A percentile compares a stretch with the other conserved stretches of the same genome.
Conservation (phyloP, 2,329 filamentous ascomycete genomes). For the Pleoardoris graminearum region DNA sequence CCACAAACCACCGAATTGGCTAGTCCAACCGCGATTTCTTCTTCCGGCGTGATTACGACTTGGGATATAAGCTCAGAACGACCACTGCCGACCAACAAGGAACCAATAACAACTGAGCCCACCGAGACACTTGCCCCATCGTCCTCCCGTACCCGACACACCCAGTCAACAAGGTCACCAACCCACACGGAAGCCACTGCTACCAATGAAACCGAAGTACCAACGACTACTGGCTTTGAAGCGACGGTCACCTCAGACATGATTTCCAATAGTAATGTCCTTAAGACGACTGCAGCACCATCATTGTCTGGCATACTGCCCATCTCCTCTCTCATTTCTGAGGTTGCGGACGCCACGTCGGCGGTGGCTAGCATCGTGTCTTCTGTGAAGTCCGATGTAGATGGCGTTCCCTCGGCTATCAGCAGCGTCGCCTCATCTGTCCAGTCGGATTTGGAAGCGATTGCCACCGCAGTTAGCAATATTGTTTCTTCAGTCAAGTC, state of each 20-base stretch:
- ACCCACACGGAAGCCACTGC: neutral
- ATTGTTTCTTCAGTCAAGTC: neutral
- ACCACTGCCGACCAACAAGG: neutral
- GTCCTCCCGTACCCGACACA: neutral
- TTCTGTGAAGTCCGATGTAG: neutral
- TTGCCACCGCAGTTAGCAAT: slow-evolving; percentile 5
- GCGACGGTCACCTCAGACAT: neutral
- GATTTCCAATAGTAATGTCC: neutral
- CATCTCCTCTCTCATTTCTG: slow-evolving; percentile 3
- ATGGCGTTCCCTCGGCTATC: slow-evolving; percentile 6
- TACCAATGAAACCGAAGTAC: neutral
- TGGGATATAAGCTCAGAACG: neutral
- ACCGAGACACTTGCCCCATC: neutral
- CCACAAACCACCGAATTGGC: neutral
- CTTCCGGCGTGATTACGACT: neutral
- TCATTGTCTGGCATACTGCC: slow-evolving; percentile 1
- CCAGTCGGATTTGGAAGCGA: slow-evolving; percentile 1
- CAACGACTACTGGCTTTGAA: neutral
- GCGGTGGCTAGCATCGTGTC: neutral
- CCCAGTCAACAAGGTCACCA: neutral
- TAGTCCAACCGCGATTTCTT: neutral
- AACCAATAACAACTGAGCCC: neutral
- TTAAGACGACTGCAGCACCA: neutral
- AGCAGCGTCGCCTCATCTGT: slow-evolving; percentile 10
- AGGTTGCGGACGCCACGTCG: neutral